A percentile compares a stretch with the other conserved stretches of the same genome.
Conservation (phyloP, 345 rosid species). For the Eutrema yunnanense region DNA sequence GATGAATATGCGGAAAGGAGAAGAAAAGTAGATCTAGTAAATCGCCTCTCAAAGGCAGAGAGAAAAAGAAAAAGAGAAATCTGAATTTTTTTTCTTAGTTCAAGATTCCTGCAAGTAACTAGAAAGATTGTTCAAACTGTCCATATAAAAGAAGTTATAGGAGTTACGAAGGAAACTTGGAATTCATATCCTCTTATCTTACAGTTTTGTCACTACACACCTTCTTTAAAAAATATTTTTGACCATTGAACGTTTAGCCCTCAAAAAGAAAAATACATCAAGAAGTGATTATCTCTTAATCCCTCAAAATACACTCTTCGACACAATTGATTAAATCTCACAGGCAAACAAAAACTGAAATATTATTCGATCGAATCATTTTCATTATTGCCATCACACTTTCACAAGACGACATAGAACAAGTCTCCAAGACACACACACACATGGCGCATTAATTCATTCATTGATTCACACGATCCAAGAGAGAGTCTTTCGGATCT, state of each 20-base stretch:
- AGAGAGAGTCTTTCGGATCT: constrained; percentile 29
- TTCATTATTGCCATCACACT: constrained; percentile 11
- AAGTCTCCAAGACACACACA: background rate
- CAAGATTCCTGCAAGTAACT: too few species aligned
- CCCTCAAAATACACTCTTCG: background rate
- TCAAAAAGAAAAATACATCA: background rate
- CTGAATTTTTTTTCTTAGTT: too few species aligned
- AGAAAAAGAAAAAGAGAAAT: too few species aligned
- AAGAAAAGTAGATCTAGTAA: too few species aligned
- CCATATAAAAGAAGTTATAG: too few species aligned
- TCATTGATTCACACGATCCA: constrained; percentile 25
- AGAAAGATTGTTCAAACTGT: too few species aligned
- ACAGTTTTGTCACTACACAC: too few species aligned
- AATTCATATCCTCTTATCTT: too few species aligned
- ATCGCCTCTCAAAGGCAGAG: too few species aligned
- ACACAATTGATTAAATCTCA: background rate
- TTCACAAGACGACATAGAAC: constrained; percentile 15
- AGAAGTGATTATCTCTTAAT: background rate
- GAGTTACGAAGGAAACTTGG: too few species aligned
- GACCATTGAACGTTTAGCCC: background rate
- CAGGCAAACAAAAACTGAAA: background rate
- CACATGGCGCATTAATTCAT: background rate
- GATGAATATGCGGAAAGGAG: too few species aligned
- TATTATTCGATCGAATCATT: constrained; percentile 3
- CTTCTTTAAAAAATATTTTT: background rate